A percentile compares a stretch with the other conserved stretches of the same genome.
These are phyloP conservation scores for Solanum raphanifolium DNA, from an alignment of 257 asterid genomes.

Conservation along the genomic window DNA sequence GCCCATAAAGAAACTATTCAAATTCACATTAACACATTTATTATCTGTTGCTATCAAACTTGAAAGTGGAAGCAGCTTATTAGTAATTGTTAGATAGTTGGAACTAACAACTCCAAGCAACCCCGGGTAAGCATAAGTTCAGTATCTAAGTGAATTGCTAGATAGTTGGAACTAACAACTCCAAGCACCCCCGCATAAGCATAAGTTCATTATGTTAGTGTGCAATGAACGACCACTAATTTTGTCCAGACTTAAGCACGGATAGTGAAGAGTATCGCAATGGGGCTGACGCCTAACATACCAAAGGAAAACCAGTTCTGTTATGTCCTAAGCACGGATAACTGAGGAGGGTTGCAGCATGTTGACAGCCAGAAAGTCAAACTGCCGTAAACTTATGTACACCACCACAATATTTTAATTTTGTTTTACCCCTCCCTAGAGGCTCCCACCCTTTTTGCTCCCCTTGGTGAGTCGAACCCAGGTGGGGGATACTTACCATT, in stretches of 20 bases:
- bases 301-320: background rate
- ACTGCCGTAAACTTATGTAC: background rate
- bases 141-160: too few species aligned
- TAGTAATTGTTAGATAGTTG: background rate
- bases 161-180: too few species aligned
- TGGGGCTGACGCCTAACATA: background rate
- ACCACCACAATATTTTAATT: background rate
- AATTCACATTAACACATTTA: background rate
- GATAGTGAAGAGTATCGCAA: background rate
- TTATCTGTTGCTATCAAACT: background rate
- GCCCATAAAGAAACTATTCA: background rate
- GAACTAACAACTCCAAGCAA: background rate
- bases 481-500: background rate
- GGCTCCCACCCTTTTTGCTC: background rate
- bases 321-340: background rate
- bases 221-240: background rate
- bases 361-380: background rate
- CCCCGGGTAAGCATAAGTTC: background rate
- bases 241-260: background rate
- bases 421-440: background rate
- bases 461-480: background rate
- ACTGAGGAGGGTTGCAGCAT: background rate
- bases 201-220: background rate
- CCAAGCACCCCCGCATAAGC: background rate
- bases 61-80: background rate